These are phyloP conservation scores for Vitis cinerea DNA, from an alignment of 164 flowering plant species.

Conservation along the genomic window DNA sequence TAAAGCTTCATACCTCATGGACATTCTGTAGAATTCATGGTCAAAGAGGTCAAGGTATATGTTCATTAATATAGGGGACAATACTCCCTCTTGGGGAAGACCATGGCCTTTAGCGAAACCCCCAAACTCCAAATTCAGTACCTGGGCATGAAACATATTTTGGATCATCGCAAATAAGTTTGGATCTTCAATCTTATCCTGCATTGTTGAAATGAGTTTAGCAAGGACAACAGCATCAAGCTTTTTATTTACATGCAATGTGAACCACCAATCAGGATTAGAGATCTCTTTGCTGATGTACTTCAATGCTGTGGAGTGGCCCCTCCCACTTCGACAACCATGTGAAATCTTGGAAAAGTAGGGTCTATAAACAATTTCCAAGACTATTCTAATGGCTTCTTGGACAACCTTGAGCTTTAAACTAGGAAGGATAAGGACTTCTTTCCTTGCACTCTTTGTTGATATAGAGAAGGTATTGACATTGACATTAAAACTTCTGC, in stretches of 20 bases:
- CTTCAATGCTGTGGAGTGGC: conserved; percentile 58
- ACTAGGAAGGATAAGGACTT: conserved; percentile 74
- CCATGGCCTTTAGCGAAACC: conserved; percentile 93
- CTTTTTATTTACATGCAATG: conserved; percentile 49
- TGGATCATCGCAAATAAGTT: conserved; percentile 41
- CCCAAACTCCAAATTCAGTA: conserved; percentile 88
- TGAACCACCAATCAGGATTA: conserved; percentile 79
- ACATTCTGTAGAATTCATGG: conserved; percentile 54
- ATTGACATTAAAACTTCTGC: conserved; percentile 54
- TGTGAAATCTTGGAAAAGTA: conserved; percentile 85
- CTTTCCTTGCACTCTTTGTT: conserved; percentile 50
- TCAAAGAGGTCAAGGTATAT: conserved; percentile 84
- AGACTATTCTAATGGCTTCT: conserved; percentile 78
- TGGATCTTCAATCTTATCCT: conserved; percentile 69
- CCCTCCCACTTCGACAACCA: conserved; percentile 89
- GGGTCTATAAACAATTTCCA: conserved; percentile 84
- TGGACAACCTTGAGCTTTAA: conserved; percentile 66
- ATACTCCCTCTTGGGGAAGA: conserved; percentile 90
- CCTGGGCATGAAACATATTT: conserved; percentile 63
- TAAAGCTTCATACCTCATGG: conserved; percentile 80
- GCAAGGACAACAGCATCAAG: conserved; percentile 45
- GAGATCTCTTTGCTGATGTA: conserved; percentile 68
- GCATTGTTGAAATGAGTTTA: conserved; percentile 61
- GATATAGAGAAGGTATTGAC: conserved; percentile 57
- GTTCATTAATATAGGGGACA: conserved; percentile 86